Base-by-base conservation (phyloP, 495 filamentous ascomycete species). In the Darksidea phi region DNA sequence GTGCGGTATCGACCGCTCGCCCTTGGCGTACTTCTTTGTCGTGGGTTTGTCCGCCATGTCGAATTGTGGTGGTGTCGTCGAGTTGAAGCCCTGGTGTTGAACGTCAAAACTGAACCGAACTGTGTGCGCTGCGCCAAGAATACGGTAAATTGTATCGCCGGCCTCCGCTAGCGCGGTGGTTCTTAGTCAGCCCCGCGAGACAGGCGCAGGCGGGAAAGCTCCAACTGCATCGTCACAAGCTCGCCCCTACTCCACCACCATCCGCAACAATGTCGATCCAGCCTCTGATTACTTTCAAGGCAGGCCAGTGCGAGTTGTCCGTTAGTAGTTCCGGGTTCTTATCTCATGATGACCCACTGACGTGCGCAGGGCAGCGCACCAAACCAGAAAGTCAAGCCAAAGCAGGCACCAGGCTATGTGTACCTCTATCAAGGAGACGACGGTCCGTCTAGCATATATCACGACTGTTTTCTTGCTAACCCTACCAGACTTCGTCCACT, bases 1-100 rank as follows among this genome's bases (percentile, higher is more conserved):
- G 75, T 85, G 81, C 72, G 89, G 89, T 75, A 98, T 84, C 77
- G 86, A 82, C 80, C 94, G 87, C 80, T 90, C 88, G 80, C 89
- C 88, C 86, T 95, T 96, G 81, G 90, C 92, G 84, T 96, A 96
- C 81, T 86, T 90, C 89, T 96, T 96, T 79, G 88, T 90, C 80
- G 86, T 79, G 59, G 77, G 70, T 59, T 54, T 48, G 55, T 65
- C 66, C 66, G 66, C 66, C 66, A 69, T 69, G 25, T 65, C 63
- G 67, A 63, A 66, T 58, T 58, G 53, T 63, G 25, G 32, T 55
- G 32, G 48, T 47, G 28, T 38, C 36, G 21, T 13, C 15, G 41
- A 43, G 41, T 20, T 32, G 28, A 3, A 32, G 28, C 28, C 28
- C 28, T 3, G 4, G 28, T 3, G 28, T 13, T 52, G n/a, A n/a